These are phyloP conservation scores for Lachnellula suecica DNA, from an alignment of 2,329 filamentous ascomycete genomes.

Conservation along the genomic window DNA sequence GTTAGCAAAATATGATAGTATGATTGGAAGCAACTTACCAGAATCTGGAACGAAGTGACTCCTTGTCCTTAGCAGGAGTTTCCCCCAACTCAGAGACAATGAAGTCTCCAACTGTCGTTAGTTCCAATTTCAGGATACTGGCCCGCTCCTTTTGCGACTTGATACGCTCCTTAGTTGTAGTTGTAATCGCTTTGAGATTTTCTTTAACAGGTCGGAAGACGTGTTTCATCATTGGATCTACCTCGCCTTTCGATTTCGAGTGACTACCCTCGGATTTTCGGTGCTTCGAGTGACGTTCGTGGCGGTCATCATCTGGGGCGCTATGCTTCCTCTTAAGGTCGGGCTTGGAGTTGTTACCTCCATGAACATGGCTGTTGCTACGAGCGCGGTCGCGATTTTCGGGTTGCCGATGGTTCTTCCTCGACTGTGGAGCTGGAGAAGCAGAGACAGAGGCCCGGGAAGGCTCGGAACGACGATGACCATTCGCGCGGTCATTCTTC, in stretches of 20 bases:
- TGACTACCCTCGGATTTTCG: slow-evolving; percentile 51
- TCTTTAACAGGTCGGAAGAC: slow-evolving; percentile 57
- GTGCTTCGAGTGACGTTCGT: slow-evolving; percentile 50
- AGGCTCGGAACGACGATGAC: slow-evolving; percentile 59
- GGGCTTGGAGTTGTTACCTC: slow-evolving; percentile 35
- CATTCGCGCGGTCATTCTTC: slow-evolving; percentile 57
- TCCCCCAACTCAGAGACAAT: slow-evolving; percentile 43
- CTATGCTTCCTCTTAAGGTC: slow-evolving; percentile 63
- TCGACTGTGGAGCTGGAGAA: slow-evolving; percentile 64
- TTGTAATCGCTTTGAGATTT: slow-evolving; percentile 58
- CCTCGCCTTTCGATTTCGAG: slow-evolving; percentile 17
- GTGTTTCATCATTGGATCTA: slow-evolving; percentile 39
- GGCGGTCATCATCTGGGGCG: slow-evolving; percentile 50
- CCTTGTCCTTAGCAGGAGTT: slow-evolving; percentile 18
- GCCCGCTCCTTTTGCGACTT: slow-evolving; percentile 62
- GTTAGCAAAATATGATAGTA: slow-evolving; percentile 14
- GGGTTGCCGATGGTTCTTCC: slow-evolving; percentile 38
- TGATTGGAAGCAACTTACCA: slow-evolving; percentile 27
- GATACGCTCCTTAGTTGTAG: slow-evolving; percentile 61
- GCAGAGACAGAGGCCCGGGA: slow-evolving; percentile 59
- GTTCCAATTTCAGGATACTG: slow-evolving; percentile 58
- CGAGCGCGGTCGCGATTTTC: slow-evolving; percentile 48
- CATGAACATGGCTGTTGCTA: slow-evolving; percentile 40
- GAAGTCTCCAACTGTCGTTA: slow-evolving; percentile 62
- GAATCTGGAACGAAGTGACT: slow-evolving; percentile 27